A percentile compares a stretch with the other conserved stretches of the same genome.
These are phyloP conservation scores for Colletotrichum siamense DNA, from an alignment of 2,329 filamentous ascomycete species.

Conservation along the genomic window DNA sequence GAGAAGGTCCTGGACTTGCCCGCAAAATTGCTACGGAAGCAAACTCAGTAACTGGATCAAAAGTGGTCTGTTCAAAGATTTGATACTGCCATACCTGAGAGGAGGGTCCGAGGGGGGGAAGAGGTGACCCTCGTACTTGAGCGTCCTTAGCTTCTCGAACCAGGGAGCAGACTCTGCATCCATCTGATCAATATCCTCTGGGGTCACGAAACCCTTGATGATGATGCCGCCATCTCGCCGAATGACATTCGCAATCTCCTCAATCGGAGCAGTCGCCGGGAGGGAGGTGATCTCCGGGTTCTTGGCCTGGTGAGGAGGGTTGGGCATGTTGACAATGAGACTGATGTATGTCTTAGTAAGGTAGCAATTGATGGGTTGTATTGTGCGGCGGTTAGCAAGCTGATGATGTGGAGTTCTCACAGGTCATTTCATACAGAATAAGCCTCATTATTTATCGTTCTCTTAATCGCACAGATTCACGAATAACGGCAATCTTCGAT, in stretches of 20 bases:
- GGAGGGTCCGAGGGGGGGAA: neutral
- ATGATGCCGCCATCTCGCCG: neutral
- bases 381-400: neutral
- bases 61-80: neutral
- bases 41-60: neutral
- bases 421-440: neutral
- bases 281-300: neutral
- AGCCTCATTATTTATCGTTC: neutral
- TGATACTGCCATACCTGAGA: neutral
- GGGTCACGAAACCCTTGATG: neutral
- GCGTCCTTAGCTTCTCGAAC: neutral
- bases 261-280: neutral
- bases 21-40: neutral
- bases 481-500: neutral
- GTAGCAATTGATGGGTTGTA: neutral
- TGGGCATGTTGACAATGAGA: neutral
- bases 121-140: neutral
- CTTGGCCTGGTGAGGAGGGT: neutral
- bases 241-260: neutral
- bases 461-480: fast-evolving
- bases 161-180: neutral
- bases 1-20: neutral
- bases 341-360: neutral
- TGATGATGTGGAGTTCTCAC: neutral
- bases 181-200: neutral